Percentiles rank a stretch among this genome's conserved stretches.
Conservation (phyloP, 495 filamentous ascomycete genomes). For the Evansstolkia leycettana region DNA sequence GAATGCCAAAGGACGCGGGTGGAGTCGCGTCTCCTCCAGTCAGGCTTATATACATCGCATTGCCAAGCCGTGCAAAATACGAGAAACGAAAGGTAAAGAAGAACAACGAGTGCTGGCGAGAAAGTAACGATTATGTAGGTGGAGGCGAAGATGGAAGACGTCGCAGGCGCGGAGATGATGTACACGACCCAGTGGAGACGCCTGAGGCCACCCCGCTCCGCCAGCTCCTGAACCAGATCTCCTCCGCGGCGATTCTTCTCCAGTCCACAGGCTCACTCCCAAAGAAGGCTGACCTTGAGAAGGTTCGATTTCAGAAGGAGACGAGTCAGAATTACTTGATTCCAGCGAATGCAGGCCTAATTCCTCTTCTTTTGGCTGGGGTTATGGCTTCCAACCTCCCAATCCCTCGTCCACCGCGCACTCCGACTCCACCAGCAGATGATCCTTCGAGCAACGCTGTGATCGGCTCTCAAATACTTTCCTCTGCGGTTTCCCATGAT, state of each 20-base stretch:
- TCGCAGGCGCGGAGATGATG: not conserved
- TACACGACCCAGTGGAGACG: not conserved
- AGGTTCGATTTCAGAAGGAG: too few relatives aligned
- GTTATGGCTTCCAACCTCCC: constrained; percentile 48
- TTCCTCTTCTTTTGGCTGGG: not conserved
- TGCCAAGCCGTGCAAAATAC: constrained; percentile 1
- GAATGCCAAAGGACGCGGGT: constrained; percentile 19
- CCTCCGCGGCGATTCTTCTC: too few relatives aligned
- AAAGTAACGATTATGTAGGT: constrained; percentile 1
- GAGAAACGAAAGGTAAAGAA: not conserved
- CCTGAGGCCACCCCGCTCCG: not conserved
- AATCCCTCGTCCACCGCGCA: constrained; percentile 52
- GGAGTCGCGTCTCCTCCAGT: constrained; percentile 16
- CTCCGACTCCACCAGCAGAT: constrained; percentile 56
- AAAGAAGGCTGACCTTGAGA: too few relatives aligned
- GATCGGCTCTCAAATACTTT: constrained; percentile 23
- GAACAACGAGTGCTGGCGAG: not conserved
- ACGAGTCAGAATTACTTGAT: too few relatives aligned
- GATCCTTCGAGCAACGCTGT: constrained; percentile 27
- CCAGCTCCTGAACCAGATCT: not conserved
- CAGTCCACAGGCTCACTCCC: too few relatives aligned
- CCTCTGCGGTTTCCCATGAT: constrained; percentile 23
- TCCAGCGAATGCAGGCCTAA: too few relatives aligned
- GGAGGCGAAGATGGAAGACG: not conserved
- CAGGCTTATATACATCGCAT: constrained; percentile 11